Percentiles rank a stretch among this genome's conserved stretches.
phyloP scores from a whole-genome alignment of 179 eudicot species.

The Beta corolliflora region DNA sequence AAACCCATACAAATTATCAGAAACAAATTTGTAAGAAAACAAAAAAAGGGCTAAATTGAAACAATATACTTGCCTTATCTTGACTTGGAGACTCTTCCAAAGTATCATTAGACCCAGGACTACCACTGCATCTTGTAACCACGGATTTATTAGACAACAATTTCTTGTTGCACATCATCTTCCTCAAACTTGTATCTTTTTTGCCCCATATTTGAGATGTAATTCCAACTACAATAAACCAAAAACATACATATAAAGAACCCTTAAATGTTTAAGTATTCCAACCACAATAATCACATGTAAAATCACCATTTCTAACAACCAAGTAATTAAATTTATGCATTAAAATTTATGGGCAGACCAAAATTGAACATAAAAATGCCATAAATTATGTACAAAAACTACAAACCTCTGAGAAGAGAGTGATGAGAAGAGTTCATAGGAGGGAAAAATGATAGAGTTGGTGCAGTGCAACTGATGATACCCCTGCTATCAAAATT shows the following conservation, averaged over 20 bases:
- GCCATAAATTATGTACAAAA: not conserved
- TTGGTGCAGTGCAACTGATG: not conserved
- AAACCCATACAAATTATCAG: not conserved
- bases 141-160: constrained; percentile 22
- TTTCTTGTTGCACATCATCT: constrained; percentile 24
- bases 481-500: not conserved
- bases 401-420: constrained; percentile 10
- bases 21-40: not conserved
- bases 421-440: not conserved
- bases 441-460: not conserved
- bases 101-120: constrained; percentile 47
- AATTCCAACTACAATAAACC: constrained; percentile 15
- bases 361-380: too few species aligned
- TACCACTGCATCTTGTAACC: constrained; percentile 56
- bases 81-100: constrained; percentile 41
- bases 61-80: constrained; percentile 51
- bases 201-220: constrained; percentile 31
- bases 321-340: too few species aligned
- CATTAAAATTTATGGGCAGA: too few species aligned
- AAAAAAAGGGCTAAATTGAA: not conserved
- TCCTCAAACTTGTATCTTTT: constrained; percentile 23
- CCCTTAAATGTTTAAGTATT: too few species aligned
- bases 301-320: too few species aligned
- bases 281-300: too few species aligned
- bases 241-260: not conserved